Evolutionary conservation across 2,329 filamentous ascomycete genomes (phyloP).

Genomic region (Apiospora arundinis): DNA sequence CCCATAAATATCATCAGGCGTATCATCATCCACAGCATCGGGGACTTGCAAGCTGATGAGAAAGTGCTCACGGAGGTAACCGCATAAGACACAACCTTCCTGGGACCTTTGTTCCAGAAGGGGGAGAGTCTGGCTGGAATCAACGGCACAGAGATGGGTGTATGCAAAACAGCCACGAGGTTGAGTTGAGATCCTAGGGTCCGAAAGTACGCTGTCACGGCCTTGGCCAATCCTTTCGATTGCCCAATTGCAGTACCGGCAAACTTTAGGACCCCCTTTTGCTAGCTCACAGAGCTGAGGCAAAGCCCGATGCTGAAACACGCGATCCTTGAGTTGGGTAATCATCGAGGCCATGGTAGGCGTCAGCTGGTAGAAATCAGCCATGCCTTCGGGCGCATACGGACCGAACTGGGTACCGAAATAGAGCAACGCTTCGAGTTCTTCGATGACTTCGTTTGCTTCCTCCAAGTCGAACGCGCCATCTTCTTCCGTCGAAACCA

Average conservation of each 20-base stretch:
- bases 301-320: background rate
- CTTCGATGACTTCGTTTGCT: background rate
- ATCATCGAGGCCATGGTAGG: background rate
- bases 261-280: background rate
- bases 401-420: background rate
- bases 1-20: background rate
- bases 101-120: background rate
- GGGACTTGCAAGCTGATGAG: background rate
- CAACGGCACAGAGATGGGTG: background rate
- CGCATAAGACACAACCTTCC: background rate
- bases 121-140: background rate
- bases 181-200: background rate
- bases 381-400: background rate
- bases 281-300: background rate
- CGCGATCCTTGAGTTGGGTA: background rate
- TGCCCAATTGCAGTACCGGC: background rate
- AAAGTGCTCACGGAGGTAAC: background rate
- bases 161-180: background rate
- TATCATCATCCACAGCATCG: background rate
- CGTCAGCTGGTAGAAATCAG: background rate
- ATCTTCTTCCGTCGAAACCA: background rate
- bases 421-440: background rate
- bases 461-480: background rate
- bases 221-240: background rate
- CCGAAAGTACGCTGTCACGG: background rate